Conservation (phyloP, 768 basidiomycete species). For the Cyathus striatus region DNA sequence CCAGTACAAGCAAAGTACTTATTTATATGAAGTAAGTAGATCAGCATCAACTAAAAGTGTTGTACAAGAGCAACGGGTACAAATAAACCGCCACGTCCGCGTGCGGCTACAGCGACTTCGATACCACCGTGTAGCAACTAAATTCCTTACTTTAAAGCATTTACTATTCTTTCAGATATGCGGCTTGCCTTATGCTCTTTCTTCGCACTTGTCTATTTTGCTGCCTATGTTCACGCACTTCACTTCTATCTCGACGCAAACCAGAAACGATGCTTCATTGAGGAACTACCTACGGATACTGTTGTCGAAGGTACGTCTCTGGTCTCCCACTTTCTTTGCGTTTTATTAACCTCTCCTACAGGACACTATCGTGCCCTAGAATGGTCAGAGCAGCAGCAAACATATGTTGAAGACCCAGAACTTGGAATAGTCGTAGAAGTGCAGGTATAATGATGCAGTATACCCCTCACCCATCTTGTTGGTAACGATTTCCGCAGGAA, state of each 20-base stretch:
- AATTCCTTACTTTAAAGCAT: too few species aligned
- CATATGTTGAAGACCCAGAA: constrained; percentile 65
- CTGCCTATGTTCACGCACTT: constrained; percentile 61
- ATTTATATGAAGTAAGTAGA: too few species aligned
- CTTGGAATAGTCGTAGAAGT: constrained; percentile 91
- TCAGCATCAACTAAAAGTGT: not conserved
- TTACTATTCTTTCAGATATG: too few species aligned
- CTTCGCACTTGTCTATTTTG: constrained; percentile 25
- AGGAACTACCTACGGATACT: constrained; percentile 94
- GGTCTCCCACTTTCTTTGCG: not conserved
- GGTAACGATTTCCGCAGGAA: constrained; percentile 52
- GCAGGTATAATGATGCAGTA: constrained; percentile 44
- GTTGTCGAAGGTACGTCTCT: constrained; percentile 75
- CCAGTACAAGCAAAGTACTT: too few species aligned
- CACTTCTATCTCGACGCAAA: constrained; percentile 97
- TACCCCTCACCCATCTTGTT: not conserved
- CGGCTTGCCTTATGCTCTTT: constrained; percentile 14
- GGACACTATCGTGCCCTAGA: constrained; percentile 92
- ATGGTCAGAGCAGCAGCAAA: constrained; percentile 72
- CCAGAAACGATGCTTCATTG: constrained; percentile 92
- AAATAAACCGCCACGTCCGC: not conserved
- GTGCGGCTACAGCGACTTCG: constrained; percentile 9
- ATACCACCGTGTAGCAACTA: too few species aligned
- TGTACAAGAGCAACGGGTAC: too few species aligned
- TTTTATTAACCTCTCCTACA: constrained; percentile 20